Evolutionary conservation across 306 rosid species (phyloP).

Genomic region (Pyrus communis): DNA sequence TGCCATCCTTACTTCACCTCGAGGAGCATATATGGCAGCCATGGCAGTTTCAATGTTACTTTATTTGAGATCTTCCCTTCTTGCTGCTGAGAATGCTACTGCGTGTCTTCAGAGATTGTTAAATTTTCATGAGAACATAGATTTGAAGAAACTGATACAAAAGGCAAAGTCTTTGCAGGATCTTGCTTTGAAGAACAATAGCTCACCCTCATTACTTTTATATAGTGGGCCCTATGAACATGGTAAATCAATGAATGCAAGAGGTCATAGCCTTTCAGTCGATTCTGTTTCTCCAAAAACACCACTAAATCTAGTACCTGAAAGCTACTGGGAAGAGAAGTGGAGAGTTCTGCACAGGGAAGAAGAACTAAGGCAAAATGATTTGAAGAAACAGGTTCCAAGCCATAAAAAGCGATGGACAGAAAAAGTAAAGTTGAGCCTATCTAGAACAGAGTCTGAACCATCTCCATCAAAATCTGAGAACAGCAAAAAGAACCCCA

Average conservation of each 20-base stretch:
- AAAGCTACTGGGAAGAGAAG: slow-evolving; percentile 98
- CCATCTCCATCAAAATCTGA: slow-evolving; percentile 39
- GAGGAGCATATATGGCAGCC: slow-evolving; percentile 84
- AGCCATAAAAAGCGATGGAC: slow-evolving; percentile 71
- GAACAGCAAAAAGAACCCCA: slow-evolving; percentile 37
- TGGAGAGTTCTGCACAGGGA: slow-evolving; percentile 84
- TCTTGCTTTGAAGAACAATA: slow-evolving; percentile 52
- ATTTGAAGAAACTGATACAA: slow-evolving; percentile 55
- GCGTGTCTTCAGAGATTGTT: slow-evolving; percentile 81
- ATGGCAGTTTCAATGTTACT: slow-evolving; percentile 93
- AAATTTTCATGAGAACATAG: slow-evolving; percentile 62
- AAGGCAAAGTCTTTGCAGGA: slow-evolving; percentile 80
- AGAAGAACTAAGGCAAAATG: slow-evolving; percentile 56
- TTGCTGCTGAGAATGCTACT: slow-evolving; percentile 91
- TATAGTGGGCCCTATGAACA: slow-evolving; percentile 26
- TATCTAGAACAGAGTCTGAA: slow-evolving; percentile 64
- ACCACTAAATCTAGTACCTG: slow-evolving; percentile 44
- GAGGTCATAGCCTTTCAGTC: slow-evolving; percentile 46
- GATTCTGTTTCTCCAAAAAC: slow-evolving; percentile 57
- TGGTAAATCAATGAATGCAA: slow-evolving; percentile 33
- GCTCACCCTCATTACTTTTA: slow-evolving; percentile 41
- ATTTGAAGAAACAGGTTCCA: slow-evolving; percentile 36
- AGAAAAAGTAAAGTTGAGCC: slow-evolving; percentile 60
- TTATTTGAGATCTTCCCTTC: slow-evolving; percentile 81
- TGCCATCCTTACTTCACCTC: slow-evolving; percentile 57